Base-by-base conservation (phyloP, 345 rosid genomes). In the Sonneratia caseolaris region DNA sequence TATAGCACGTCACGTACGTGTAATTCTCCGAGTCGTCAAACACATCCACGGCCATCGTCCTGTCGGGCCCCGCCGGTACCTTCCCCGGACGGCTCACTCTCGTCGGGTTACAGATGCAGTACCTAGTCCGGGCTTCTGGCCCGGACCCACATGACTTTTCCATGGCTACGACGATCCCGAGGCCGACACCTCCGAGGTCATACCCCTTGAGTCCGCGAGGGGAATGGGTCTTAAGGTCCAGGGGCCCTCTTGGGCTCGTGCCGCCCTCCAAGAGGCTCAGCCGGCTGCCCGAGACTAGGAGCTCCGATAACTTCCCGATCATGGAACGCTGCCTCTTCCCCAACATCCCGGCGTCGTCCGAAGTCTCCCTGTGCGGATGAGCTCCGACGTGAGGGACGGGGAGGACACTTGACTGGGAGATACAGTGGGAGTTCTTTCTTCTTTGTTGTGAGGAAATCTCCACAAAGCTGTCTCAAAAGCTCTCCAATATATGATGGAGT, bases 151-250 rank as follows among this genome's bases (percentile, higher is more conserved):
- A 72, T 35, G 89, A 69, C 64, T 86, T 89, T 73, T 91, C 93
- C 15, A 89, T 88, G 0, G 94, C 94, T 1, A 87, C 92, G 4
- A 91, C 90, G 59, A 93, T 93, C 1, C 92, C 97, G 57, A 93
- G 72, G 19, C 97, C 97, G 70, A 93, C 86, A 35, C 92, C 89
- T 66, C 82, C 96, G 3, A 69, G 74, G 75, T 88, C 87, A 47
- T 81, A 85, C 42, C 69, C 82, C 74, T 80, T 86, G 66, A 80
- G 74, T 10, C 87, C 85, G 76, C 91, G 81, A 15, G 92, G 88
- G 45, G 94, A 92, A 43, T 82, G 83, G 64, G 80, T 78, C 73
- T 78, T 89, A 66, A 78, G 75, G 73, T 93, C 93, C 0, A 93
- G 73, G 67, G 98, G 92, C 71, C 95, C 79, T 73, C 79, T 86